A percentile compares a stretch with the other conserved stretches of the same genome.
Evolutionary conservation across 495 filamentous ascomycete species (phyloP).

Genomic region (Hypoxylon crocopeplum): DNA sequence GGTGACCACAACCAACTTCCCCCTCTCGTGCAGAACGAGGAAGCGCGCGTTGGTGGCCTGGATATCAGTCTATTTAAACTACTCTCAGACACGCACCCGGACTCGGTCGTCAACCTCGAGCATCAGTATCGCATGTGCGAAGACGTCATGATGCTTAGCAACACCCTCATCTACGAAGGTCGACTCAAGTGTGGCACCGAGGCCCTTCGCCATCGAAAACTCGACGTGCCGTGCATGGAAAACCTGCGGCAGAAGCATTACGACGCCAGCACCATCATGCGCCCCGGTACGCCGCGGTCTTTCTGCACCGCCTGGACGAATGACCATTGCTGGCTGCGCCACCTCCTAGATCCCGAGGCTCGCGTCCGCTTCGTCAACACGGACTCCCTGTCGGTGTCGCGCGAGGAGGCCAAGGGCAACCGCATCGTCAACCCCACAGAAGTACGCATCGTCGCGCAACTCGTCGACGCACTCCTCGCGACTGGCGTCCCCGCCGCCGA

Average conservation of each 20-base stretch:
- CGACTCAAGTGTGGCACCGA: slow-evolving; percentile 86
- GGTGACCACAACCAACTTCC: slow-evolving; percentile 97
- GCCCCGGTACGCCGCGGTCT: slow-evolving; percentile 40
- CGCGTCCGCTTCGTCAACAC: slow-evolving; percentile 90
- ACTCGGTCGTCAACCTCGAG: slow-evolving; percentile 86
- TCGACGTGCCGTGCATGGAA: slow-evolving; percentile 57
- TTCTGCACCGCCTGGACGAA: slow-evolving; percentile 60
- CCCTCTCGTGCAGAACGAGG: slow-evolving; percentile 90
- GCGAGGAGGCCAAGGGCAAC: slow-evolving; percentile 76
- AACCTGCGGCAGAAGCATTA: slow-evolving; percentile 65
- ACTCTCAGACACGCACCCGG: slow-evolving; percentile 85
- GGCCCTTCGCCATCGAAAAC: slow-evolving; percentile 70
- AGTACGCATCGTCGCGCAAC: slow-evolving; percentile 73
- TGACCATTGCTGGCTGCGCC: slow-evolving; percentile 80
- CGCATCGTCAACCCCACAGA: slow-evolving; percentile 87
- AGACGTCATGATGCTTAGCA: slow-evolving; percentile 93
- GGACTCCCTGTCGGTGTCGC: slow-evolving; percentile 69
- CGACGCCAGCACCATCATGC: slow-evolving; percentile 48
- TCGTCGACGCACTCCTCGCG: slow-evolving; percentile 78
- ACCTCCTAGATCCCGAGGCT: slow-evolving; percentile 69
- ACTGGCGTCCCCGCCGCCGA: slow-evolving; percentile 75
- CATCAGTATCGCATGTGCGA: slow-evolving; percentile 98
- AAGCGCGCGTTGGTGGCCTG: slow-evolving; percentile 82
- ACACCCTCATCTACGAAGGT: slow-evolving; percentile 90
- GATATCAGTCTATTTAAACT: slow-evolving; percentile 94